Conservation (phyloP, 352 stramenopile genomes). For the Halophytophthora polymorphica region DNA sequence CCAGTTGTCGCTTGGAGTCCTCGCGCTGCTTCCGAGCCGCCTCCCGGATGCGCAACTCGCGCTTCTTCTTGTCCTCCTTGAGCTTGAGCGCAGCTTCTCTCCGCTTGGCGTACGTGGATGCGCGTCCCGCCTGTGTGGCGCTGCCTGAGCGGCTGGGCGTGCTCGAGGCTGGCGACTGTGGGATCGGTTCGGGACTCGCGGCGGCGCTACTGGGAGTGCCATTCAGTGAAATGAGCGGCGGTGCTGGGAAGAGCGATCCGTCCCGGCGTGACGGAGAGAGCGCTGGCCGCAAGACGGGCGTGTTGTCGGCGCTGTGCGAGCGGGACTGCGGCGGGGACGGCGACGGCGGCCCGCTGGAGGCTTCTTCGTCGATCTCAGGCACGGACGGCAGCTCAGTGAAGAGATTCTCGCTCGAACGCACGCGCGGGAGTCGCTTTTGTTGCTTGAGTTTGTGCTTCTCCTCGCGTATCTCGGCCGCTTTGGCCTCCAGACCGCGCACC, state of each 20-base stretch:
- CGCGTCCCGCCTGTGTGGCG: slow-evolving; percentile 17
- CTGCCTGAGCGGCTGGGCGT: slow-evolving; percentile 16
- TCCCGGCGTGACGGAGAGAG: slow-evolving; percentile 10
- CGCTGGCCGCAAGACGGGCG: slow-evolving; percentile 12
- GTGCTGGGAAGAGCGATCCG: slow-evolving; percentile 13
- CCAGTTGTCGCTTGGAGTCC: slow-evolving; percentile 54
- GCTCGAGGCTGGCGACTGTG: slow-evolving; percentile 17
- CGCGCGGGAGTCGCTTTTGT: slow-evolving; percentile 16
- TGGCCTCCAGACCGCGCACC: slow-evolving; percentile 12
- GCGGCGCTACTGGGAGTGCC: slow-evolving; percentile 24
- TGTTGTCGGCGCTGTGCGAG: slow-evolving; percentile 25
- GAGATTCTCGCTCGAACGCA: slow-evolving; percentile 24
- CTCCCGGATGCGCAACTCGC: slow-evolving; percentile 58
- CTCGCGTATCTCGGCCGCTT: slow-evolving; percentile 14
- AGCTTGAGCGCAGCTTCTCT: slow-evolving; percentile 60
- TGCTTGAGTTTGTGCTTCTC: slow-evolving; percentile 29
- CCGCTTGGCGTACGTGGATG: slow-evolving; percentile 52
- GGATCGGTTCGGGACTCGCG: slow-evolving; percentile 16
- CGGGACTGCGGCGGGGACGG: slow-evolving; percentile 23
- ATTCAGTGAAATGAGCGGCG: slow-evolving; percentile 21
- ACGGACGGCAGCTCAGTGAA: slow-evolving; percentile 45
- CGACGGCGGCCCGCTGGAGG: slow-evolving; percentile 22
- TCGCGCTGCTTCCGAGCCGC: slow-evolving; percentile 65
- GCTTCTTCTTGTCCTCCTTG: slow-evolving; percentile 66
- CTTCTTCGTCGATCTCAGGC: slow-evolving; percentile 50